Conservation (phyloP, 164 flowering plant species). For the Litsea cubeba region DNA sequence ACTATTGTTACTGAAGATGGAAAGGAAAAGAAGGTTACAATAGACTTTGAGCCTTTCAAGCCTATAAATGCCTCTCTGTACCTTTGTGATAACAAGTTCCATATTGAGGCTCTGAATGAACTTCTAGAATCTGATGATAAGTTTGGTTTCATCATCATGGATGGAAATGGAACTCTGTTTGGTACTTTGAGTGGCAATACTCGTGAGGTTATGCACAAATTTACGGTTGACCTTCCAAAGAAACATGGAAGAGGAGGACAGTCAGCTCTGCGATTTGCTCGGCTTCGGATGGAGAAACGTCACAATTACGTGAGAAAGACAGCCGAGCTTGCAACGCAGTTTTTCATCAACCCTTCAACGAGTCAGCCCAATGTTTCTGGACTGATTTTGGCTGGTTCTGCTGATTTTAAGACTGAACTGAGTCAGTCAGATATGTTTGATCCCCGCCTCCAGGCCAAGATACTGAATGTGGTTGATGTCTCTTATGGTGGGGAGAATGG, state of each 20-base stretch:
- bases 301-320: constrained; percentile 16
- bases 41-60: constrained; percentile 15
- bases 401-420: constrained; percentile 14
- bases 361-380: constrained; percentile 16
- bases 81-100: constrained; percentile 16
- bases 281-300: constrained; percentile 16
- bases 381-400: constrained; percentile 13
- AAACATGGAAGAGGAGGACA: constrained; percentile 19
- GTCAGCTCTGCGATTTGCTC: constrained; percentile 15
- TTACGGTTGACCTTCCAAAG: constrained; percentile 11
- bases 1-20: constrained; percentile 17
- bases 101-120: constrained; percentile 14
- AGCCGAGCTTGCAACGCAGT: constrained; percentile 14
- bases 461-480: constrained; percentile 17
- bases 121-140: constrained; percentile 15
- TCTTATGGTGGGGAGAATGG: constrained; percentile 18
- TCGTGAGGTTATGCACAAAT: constrained; percentile 12
- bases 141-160: constrained; percentile 15
- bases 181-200: constrained; percentile 16
- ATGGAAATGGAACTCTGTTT: constrained; percentile 18
- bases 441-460: constrained; percentile 16
- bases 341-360: constrained; percentile 13
- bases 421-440: constrained; percentile 18
- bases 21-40: constrained; percentile 15
- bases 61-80: constrained; percentile 13